Base-by-base conservation (phyloP, 164 flowering plant species). In the Dillenia suffruticosa region DNA sequence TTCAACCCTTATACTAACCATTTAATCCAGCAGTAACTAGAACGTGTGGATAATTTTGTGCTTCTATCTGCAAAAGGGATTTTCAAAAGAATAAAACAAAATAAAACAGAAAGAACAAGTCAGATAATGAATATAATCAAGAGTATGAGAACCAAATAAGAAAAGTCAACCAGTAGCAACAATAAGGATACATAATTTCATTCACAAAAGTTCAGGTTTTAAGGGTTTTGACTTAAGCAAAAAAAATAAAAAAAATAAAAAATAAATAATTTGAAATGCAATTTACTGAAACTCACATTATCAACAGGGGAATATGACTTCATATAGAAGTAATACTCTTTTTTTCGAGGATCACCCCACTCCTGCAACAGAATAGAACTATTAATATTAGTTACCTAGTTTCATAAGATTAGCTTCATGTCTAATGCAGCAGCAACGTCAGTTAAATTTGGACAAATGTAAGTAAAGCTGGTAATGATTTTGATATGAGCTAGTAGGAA, bases 261-360 rank as follows among this genome's bases (percentile, higher is more conserved):
- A 43, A 6, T n/a, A n/a, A n/a, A n/a, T n/a, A 54, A 17, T n/a
- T 51, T 51, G 49, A 24, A 45, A 19, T 17, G 15, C 14, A 53
- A 44, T 65, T 46, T 14, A 44, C 24, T 14, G 12, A 44, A 54
- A 51, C 86, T 77, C 54, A 84, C 93, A 75, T 87, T 87, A 68
- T 89, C 96, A 64, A 89, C 86, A 19, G 93, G 96, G 43, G 96
- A 89, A 69, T 89, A 89, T 15, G 96, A 85, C 76, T 84, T 89
- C 89, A 89, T 85, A 69, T 89, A 89, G 68, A 58, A 74, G 66
- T 89, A 89, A 52, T 70, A 89, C 66, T 87, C 87, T 75, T 87
- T 83, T 73, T 82, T 74, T 15, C 91, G 77, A 57, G 91, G 93
- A 74, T 89, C 92, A 58, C 96, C 93, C 93, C 96, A 89, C 76